A percentile compares a stretch with the other conserved stretches of the same genome.
These are phyloP conservation scores for Lepidium africanum DNA, from an alignment of 345 rosid genomes.

Conservation along the genomic window DNA sequence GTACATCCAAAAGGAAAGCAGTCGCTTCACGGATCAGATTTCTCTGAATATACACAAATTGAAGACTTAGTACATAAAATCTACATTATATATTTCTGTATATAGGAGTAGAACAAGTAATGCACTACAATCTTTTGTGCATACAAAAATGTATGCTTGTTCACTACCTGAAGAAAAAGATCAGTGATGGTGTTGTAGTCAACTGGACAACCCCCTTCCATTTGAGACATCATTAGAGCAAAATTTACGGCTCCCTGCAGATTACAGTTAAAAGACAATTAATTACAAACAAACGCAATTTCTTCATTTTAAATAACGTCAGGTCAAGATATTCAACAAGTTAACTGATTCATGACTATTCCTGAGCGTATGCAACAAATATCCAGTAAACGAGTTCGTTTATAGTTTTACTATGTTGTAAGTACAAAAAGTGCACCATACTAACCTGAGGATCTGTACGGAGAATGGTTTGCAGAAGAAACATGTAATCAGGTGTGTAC, in stretches of 20 bases:
- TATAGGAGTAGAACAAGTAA: background rate
- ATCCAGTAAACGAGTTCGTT: background rate
- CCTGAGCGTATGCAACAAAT: background rate
- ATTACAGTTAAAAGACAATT: background rate
- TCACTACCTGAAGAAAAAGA: slow-evolving; percentile 92
- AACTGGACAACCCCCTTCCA: slow-evolving; percentile 98
- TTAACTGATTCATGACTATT: background rate
- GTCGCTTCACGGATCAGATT: slow-evolving; percentile 98
- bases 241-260: slow-evolving; percentile 95
- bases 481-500: slow-evolving; percentile 93
- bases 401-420: background rate
- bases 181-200: slow-evolving; percentile 97
- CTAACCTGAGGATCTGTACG: slow-evolving; percentile 96
- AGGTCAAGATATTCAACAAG: background rate
- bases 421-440: background rate
- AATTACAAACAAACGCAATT: background rate
- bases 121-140: background rate
- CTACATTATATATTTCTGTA: background rate
- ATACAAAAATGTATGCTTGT: background rate
- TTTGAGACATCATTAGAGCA: slow-evolving; percentile 99
- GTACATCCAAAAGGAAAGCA: slow-evolving; percentile 90
- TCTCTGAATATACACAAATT: slow-evolving; percentile 42
- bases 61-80: background rate
- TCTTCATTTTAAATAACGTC: background rate
- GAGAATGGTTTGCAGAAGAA: slow-evolving; percentile 97